Evolutionary conservation across 163 green algal genomes (phyloP).

Genomic region (Prototheca wickerhamii): DNA sequence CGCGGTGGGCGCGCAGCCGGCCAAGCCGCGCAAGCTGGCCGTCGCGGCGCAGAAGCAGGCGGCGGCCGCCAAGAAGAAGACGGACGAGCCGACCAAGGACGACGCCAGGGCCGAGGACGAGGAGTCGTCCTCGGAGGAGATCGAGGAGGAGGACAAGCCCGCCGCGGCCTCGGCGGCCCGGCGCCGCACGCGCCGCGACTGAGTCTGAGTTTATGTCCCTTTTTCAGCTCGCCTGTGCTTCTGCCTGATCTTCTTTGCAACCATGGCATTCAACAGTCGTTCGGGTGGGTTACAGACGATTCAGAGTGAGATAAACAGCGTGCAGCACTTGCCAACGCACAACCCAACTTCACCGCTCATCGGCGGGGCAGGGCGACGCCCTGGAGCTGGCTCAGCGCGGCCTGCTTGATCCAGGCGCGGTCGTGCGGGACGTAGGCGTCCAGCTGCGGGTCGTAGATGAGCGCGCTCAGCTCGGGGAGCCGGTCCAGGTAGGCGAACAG

Average conservation of each 20-base stretch:
- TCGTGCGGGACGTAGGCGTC: neutral
- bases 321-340: neutral
- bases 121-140: slow-evolving; percentile 2
- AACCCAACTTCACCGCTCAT: too few species aligned
- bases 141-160: slow-evolving; percentile 15
- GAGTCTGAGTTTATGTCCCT: neutral
- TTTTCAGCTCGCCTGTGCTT: neutral
- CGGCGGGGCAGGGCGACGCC: neutral
- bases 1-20: neutral
- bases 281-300: neutral
- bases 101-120: slow-evolving; percentile 7
- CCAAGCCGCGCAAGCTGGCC: neutral
- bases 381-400: neutral
- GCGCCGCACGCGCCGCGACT: neutral
- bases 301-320: neutral
- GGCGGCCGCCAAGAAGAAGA: slow-evolving; percentile 4
- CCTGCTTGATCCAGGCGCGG: slow-evolving; percentile 1
- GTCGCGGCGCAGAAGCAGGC: neutral
- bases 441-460: neutral
- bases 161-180: neutral
- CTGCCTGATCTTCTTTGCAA: neutral
- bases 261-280: neutral
- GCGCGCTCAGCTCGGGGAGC: slow-evolving; percentile 30
- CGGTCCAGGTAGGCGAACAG: slow-evolving; percentile 48
- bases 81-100: slow-evolving; percentile 6